Evolutionary conservation across 2,329 filamentous ascomycete species (phyloP).

Genomic region (Fusarium metavorans): DNA sequence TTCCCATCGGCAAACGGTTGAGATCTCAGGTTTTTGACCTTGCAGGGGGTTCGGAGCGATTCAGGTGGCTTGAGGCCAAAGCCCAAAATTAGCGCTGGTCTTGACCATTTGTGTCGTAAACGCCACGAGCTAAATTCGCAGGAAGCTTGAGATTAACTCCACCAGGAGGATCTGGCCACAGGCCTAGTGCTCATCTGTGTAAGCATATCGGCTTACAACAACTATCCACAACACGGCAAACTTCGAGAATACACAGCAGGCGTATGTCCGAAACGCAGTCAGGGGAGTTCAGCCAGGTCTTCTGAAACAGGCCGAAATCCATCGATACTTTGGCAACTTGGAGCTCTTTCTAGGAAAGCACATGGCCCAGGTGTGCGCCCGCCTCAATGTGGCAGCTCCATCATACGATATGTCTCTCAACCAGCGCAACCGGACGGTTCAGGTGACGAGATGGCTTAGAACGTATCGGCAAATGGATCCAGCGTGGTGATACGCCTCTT

Average conservation of each 20-base stretch:
- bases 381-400: conserved; percentile 8
- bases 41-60: conserved; percentile 33
- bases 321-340: background rate
- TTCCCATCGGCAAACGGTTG: background rate
- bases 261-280: background rate
- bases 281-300: background rate
- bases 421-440: background rate
- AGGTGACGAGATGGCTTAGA: background rate
- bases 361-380: background rate
- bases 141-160: conserved; percentile 16
- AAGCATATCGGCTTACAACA: background rate
- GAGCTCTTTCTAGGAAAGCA: background rate
- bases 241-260: background rate
- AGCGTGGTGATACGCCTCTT: background rate
- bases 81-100: conserved; percentile 13
- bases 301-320: background rate
- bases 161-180: conserved; percentile 31
- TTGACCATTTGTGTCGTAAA: conserved; percentile 13
- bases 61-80: conserved; percentile 14
- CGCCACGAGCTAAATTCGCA: conserved; percentile 29
- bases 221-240: background rate
- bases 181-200: background rate
- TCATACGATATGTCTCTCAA: conserved; percentile 7
- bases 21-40: background rate
- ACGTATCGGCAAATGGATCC: background rate